Conservation (phyloP, 192 early-diverging fungal genomes). For the Coemansia furcata region DNA sequence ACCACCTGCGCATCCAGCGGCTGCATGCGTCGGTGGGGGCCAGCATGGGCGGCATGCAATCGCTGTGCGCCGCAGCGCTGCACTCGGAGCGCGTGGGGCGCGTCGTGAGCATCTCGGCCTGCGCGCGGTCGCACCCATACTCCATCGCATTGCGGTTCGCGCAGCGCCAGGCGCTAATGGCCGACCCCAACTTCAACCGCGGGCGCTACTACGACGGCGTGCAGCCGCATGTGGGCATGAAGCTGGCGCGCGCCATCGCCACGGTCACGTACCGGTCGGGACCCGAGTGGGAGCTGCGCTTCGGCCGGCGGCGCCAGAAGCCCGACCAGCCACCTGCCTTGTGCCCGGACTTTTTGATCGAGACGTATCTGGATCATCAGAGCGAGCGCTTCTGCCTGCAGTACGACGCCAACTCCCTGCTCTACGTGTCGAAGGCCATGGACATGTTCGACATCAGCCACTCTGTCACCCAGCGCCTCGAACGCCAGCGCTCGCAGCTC, state of each 20-base stretch:
- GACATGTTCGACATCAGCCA: conserved; percentile 95
- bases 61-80: conserved; percentile 78
- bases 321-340: conserved; percentile 74
- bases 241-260: conserved; percentile 90
- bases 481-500: conserved; percentile 25
- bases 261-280: conserved; percentile 94
- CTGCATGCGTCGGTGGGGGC: conserved; percentile 88
- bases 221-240: conserved; percentile 92
- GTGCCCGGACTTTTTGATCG: conserved; percentile 92
- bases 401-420: conserved; percentile 90
- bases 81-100: conserved; percentile 81
- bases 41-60: conserved; percentile 97
- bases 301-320: conserved; percentile 79
- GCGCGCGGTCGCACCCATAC: conserved; percentile 93
- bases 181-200: conserved; percentile 93
- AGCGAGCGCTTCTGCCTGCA: conserved; percentile 90
- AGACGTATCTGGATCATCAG: conserved; percentile 95
- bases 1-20: conserved; percentile 71
- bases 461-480: conserved; percentile 49
- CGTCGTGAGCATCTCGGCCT: conserved; percentile 83
- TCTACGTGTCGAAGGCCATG: conserved; percentile 97
- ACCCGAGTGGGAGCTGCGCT: conserved; percentile 96
- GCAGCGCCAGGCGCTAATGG: conserved; percentile 87
- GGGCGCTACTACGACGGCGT: conserved; percentile 90
- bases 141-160: conserved; percentile 91